Conservation (phyloP, 2,329 filamentous ascomycete genomes). For the Paracoccidioides brasiliensis region DNA sequence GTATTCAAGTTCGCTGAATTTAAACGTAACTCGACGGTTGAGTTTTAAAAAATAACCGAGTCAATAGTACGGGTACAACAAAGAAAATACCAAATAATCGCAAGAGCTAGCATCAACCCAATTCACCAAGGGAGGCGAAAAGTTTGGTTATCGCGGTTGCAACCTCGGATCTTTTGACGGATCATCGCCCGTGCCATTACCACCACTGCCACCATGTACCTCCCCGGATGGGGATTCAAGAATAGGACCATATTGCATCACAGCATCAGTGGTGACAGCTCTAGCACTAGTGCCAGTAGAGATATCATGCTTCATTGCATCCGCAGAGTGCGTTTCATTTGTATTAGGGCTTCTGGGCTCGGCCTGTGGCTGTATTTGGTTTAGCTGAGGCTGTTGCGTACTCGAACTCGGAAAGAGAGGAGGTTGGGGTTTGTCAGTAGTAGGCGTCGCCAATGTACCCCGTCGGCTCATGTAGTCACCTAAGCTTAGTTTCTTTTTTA, state of each 20-base stretch:
- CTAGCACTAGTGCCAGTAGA: neutral
- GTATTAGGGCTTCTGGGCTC: constrained; percentile 9
- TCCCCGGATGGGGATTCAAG: neutral
- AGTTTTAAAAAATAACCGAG: neutral
- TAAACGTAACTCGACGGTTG: too few relatives aligned
- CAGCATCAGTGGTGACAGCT: constrained; percentile 2
- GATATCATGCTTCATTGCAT: too few relatives aligned
- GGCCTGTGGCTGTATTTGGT: constrained; percentile 2
- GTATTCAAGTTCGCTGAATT: neutral
- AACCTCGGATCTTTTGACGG: constrained; percentile 2
- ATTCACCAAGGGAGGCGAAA: too few relatives aligned
- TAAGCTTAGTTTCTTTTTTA: constrained; percentile 39
- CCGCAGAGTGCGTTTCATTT: neutral
- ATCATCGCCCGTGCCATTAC: neutral
- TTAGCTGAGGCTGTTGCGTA: constrained; percentile 11
- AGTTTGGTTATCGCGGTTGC: neutral
- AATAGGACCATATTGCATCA: constrained; percentile 8
- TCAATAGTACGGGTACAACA: neutral
- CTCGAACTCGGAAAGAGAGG: constrained; percentile 16
- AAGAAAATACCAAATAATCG: neutral
- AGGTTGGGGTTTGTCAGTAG: constrained; percentile 27
- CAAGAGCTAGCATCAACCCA: too few relatives aligned
- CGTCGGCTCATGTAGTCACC: constrained; percentile 37
- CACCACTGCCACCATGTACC: neutral
- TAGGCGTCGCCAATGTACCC: constrained; percentile 28